A percentile compares a stretch with the other conserved stretches of the same genome.
Conservation (phyloP, 164 flowering plant genomes). For the Cinnamomum micranthum region DNA sequence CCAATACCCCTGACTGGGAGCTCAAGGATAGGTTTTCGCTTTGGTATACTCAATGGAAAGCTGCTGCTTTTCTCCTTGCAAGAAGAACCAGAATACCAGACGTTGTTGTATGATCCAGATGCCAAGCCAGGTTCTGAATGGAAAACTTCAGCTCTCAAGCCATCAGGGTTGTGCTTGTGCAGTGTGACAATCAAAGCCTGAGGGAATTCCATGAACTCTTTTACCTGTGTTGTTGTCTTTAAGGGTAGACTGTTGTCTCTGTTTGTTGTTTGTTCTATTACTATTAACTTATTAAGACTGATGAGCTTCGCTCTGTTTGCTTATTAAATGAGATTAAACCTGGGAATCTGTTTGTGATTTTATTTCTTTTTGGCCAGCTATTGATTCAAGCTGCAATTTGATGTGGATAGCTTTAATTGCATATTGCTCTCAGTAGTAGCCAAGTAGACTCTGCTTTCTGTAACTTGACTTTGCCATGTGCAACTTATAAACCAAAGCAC, state of each 20-base stretch:
- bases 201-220: conserved; percentile 8
- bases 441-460: too few species aligned
- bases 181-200: conserved; percentile 77
- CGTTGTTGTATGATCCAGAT: conserved; percentile 68
- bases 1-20: conserved; percentile 79
- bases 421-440: too few species aligned
- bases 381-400: too few species aligned
- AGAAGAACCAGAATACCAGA: conserved; percentile 40
- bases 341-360: too few species aligned
- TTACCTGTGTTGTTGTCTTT: neutral
- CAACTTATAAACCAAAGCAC: too few species aligned
- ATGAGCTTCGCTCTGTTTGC: too few species aligned
- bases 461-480: too few species aligned
- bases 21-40: conserved; percentile 64
- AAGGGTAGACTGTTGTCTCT: neutral
- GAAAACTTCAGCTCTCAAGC: conserved; percentile 62
- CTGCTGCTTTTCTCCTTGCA: conserved; percentile 64
- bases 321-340: too few species aligned
- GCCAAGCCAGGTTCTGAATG: conserved; percentile 74
- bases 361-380: too few species aligned
- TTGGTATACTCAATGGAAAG: conserved; percentile 73
- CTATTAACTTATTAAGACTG: too few species aligned
- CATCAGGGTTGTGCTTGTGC: conserved; percentile 63
- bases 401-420: too few species aligned
- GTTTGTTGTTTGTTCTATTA: neutral